phyloP scores from a whole-genome alignment of 345 rosid species.

The Salix suchowensis region DNA sequence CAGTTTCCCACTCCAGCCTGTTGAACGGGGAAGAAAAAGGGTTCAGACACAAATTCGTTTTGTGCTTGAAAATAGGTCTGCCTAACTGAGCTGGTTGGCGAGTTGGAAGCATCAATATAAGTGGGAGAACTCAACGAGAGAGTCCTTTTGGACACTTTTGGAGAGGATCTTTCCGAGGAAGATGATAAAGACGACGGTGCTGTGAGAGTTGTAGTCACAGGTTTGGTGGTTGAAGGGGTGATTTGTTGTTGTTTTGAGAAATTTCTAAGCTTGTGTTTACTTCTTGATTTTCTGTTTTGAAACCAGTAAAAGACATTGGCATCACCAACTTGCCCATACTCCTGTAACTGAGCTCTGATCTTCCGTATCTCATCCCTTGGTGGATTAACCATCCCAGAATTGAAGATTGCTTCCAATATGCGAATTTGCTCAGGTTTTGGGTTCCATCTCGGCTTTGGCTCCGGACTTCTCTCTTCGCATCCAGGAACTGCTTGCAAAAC shows the following conservation, averaged over 20 bases:
- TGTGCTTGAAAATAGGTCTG: slow-evolving; percentile 41
- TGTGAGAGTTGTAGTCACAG: slow-evolving; percentile 11
- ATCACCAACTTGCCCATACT: slow-evolving; percentile 96
- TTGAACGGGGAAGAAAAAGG: slow-evolving; percentile 47
- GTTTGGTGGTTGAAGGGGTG: slow-evolving; percentile 13
- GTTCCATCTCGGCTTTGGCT: slow-evolving; percentile 99
- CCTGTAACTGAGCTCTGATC: slow-evolving; percentile 85
- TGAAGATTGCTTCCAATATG: slow-evolving; percentile 87
- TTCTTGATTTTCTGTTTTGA: slow-evolving; percentile 95
- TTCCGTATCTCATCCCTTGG: slow-evolving; percentile 94
- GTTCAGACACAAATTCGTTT: slow-evolving; percentile 43
- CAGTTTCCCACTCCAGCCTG: slow-evolving; percentile 23
- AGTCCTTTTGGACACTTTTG: slow-evolving; percentile 23
- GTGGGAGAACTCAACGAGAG: slow-evolving; percentile 36
- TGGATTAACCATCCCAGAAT: slow-evolving; percentile 99
- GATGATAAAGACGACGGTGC: slow-evolving; percentile 57
- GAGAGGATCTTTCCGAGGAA: slow-evolving; percentile 60
- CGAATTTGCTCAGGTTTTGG: slow-evolving; percentile 98
- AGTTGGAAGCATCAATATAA: slow-evolving; percentile 18
- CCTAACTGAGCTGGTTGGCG: slow-evolving; percentile 41
- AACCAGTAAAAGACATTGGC: slow-evolving; percentile 99
- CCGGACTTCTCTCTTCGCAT: slow-evolving; percentile 86
- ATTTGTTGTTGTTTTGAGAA: slow-evolving; percentile 47
- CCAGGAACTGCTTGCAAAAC: slow-evolving; percentile 32
- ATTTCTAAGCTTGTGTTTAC: slow-evolving; percentile 86